These are phyloP conservation scores for Carnegiea gigantea DNA, from an alignment of 179 eudicot genomes.

Conservation along the genomic window DNA sequence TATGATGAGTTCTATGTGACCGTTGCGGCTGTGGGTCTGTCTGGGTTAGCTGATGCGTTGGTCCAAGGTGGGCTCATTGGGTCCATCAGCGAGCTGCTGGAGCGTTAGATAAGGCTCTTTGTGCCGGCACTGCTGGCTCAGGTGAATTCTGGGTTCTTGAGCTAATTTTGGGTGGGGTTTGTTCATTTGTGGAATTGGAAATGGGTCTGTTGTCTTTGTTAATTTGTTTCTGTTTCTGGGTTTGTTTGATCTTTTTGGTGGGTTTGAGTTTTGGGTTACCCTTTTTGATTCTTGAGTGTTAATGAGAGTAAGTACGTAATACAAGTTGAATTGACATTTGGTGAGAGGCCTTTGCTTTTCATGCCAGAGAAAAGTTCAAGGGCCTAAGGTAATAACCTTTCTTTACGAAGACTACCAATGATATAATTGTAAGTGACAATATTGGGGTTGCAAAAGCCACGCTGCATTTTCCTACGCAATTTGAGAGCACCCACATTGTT, in stretches of 20 bases:
- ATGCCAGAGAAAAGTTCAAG: no score
- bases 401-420: no score
- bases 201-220: background rate
- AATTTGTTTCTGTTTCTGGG: background rate
- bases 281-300: background rate
- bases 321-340: background rate
- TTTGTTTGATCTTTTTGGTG: background rate
- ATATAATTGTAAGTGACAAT: no score
- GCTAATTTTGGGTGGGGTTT: background rate
- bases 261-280: no score
- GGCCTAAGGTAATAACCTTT: no score
- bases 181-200: background rate
- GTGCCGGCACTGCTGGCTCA: constrained; percentile 89
- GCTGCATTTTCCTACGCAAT: no score
- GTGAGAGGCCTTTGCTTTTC: no score
- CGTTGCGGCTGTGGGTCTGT: constrained; percentile 54
- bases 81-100: constrained; percentile 81
- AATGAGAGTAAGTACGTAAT: background rate
- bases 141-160: constrained; percentile 36
- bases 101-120: constrained; percentile 79
- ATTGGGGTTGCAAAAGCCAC: no score
- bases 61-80: constrained; percentile 84
- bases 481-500: no score
- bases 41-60: constrained; percentile 74
- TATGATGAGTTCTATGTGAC: constrained; percentile 66